Evolutionary conservation across 2,329 filamentous ascomycete species (phyloP), one percentile per base, ranked within the genome.

Genomic region (Hirsutella thompsonii): DNA sequence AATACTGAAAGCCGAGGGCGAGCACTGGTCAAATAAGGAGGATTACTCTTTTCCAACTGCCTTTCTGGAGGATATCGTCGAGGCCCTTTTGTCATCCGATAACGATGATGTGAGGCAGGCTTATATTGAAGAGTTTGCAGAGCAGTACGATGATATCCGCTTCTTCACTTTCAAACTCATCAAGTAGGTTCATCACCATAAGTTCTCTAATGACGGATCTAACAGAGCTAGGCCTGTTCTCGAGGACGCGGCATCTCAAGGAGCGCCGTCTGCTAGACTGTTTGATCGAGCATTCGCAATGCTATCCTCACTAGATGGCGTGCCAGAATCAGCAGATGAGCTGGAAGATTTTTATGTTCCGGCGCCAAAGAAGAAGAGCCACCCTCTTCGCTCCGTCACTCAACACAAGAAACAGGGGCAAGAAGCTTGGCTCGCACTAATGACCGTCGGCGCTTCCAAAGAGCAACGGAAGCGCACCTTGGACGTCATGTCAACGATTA

Each of bases 341-440:
- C 63, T 89, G 8, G 71, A 79, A 45, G 71, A 78, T 47, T 86
- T 85, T 54, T 90, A 81, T 54, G 64, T 80, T 36, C 63, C 72
- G 33, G 61, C 71, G 39, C 80, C 82, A 8, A 70, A 73, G 51
- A 82, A 82, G 58, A 79, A 77, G 52, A 78, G 79, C 42, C 80
- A 85, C 49, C 63, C 71, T 14, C 64, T 89, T 11, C 68, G 69
- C 37, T 84, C 81, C 3, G 62, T 82, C 6, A 70, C 70, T 13
- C 73, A 81, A 44, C 84, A 89, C 63, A 90, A 84, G 62, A 83
- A 76, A 53, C 76, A 79, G 50, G 86, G 83, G 0, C 88, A 95
- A 57, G 81, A 87, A 44, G 84, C 87, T 3, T 96, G 90, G 90
- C 65, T 94, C 16, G 74, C 82, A 3, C 61, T 94, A 19, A 76